phyloP scores from a whole-genome alignment of 768 basidiomycete species.

The Pisolithus tinctorius region DNA sequence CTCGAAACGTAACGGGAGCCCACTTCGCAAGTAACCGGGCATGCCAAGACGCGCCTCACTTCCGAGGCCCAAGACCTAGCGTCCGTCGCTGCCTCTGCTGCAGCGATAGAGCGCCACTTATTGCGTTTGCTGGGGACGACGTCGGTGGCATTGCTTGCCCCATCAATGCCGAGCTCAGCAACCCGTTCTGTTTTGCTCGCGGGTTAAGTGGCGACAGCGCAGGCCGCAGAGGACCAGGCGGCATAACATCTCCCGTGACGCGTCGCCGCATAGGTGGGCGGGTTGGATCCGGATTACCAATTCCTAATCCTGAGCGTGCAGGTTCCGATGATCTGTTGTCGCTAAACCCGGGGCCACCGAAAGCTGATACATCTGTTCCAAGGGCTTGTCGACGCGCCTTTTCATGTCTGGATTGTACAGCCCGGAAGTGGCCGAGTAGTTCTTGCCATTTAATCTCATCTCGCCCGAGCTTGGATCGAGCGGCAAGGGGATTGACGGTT shows the following conservation, averaged over 20 bases:
- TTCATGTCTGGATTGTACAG: constrained; percentile 86
- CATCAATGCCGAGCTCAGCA: constrained; percentile 32
- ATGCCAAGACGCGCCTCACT: constrained; percentile 2
- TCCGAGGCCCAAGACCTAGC: constrained; percentile 33
- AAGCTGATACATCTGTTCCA: constrained; percentile 53
- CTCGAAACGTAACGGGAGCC: neutral
- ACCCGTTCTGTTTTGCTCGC: constrained; percentile 45
- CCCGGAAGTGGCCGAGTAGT: constrained; percentile 84
- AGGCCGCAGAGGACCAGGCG: constrained; percentile 29
- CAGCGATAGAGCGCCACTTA: constrained; percentile 18
- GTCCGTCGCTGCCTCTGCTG: constrained; percentile 36
- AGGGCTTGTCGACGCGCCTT: constrained; percentile 77
- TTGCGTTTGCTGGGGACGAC: constrained; percentile 6
- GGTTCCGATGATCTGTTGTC: constrained; percentile 26
- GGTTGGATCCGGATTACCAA: constrained; percentile 2
- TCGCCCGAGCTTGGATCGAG: constrained; percentile 70
- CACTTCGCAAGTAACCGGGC: too few species aligned
- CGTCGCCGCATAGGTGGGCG: constrained; percentile 54
- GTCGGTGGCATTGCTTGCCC: constrained; percentile 31
- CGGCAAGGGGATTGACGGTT: constrained; percentile 31
- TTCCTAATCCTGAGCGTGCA: constrained; percentile 9
- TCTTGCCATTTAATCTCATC: constrained; percentile 99
- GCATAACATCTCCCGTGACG: constrained; percentile 41
- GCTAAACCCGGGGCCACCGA: constrained; percentile 37
- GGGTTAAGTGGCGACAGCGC: constrained; percentile 73